Evolutionary conservation across 495 filamentous ascomycete species (phyloP).

Genomic region (Penicillium pancosmium): DNA sequence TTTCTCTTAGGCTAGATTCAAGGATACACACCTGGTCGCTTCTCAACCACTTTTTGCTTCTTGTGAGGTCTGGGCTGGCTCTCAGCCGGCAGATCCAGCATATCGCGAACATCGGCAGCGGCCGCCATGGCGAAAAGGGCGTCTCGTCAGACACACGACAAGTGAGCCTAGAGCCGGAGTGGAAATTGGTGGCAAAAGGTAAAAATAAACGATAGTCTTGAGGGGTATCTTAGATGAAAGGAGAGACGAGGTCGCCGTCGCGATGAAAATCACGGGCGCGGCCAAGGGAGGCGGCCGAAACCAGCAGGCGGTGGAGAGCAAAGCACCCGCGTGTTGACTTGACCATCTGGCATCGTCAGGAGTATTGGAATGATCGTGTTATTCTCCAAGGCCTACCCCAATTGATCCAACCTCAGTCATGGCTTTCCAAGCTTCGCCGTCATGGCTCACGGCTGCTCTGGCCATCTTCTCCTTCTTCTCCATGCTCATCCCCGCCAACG

Average conservation of each 20-base stretch:
- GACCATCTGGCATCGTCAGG: conserved; percentile 19
- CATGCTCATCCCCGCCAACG: conserved; percentile 64
- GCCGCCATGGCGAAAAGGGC: conserved; percentile 61
- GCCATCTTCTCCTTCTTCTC: conserved; percentile 44
- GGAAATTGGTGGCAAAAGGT: background rate
- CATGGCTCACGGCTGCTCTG: conserved; percentile 44
- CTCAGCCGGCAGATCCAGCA: conserved; percentile 77
- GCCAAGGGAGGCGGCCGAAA: conserved; percentile 22
- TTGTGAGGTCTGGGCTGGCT: conserved; percentile 67
- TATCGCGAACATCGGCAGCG: conserved; percentile 84
- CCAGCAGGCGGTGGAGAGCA: conserved; percentile 25
- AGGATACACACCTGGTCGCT: conserved; percentile 61
- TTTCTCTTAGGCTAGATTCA: background rate
- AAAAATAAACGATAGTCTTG: background rate
- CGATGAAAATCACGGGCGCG: conserved; percentile 25
- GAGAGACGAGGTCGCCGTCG: conserved; percentile 1
- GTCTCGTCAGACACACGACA: conserved; percentile 8
- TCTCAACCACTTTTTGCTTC: conserved; percentile 73
- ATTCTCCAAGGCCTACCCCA: conserved; percentile 1
- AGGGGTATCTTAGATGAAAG: conserved; percentile 5
- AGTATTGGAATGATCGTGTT: background rate
- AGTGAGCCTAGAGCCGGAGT: background rate
- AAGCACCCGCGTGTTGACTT: conserved; percentile 14
- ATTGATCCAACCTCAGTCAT: conserved; percentile 29
- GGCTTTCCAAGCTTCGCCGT: conserved; percentile 37